Conservation (phyloP, 176 grass and related monocot genomes). For the Pontederia paniculata region DNA sequence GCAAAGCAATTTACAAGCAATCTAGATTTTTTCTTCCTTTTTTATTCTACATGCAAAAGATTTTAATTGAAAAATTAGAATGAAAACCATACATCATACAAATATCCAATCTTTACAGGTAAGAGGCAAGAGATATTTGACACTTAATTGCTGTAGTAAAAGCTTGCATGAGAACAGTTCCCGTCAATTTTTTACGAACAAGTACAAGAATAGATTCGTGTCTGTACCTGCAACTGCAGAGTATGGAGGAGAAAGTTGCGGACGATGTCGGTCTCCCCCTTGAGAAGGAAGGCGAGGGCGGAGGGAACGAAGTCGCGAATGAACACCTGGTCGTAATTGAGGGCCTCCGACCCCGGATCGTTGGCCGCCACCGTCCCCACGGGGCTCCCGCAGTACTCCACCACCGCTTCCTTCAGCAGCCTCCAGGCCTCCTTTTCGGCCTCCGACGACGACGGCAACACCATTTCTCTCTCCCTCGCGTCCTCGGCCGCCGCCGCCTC, state of each 20-base stretch:
- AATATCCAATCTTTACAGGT: no score
- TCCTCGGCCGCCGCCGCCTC: neutral
- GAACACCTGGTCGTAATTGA: conserved; percentile 49
- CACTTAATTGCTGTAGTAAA: neutral
- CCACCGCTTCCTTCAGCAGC: conserved; percentile 17
- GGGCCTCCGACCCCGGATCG: neutral
- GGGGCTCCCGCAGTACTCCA: conserved; percentile 13
- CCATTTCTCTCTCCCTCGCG: neutral
- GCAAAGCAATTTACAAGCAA: no score
- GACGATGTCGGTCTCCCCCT: conserved; percentile 94
- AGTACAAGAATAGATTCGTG: conserved; percentile 16
- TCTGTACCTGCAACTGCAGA: conserved; percentile 76
- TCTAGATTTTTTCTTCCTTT: no score
- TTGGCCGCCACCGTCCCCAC: conserved; percentile 16
- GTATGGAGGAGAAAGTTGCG: conserved; percentile 96
- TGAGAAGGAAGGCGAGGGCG: conserved; percentile 86
- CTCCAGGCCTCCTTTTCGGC: conserved; percentile 13
- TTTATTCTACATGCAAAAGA: no score
- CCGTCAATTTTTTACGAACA: neutral
- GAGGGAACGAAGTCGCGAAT: conserved; percentile 95
- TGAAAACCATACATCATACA: no score
- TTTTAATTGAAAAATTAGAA: no score
- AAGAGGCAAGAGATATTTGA: no score
- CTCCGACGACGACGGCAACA: neutral
- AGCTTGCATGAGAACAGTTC: neutral